Evolutionary conservation across 129 eudicot genomes (phyloP).

Genomic region (Apium graveolens): DNA sequence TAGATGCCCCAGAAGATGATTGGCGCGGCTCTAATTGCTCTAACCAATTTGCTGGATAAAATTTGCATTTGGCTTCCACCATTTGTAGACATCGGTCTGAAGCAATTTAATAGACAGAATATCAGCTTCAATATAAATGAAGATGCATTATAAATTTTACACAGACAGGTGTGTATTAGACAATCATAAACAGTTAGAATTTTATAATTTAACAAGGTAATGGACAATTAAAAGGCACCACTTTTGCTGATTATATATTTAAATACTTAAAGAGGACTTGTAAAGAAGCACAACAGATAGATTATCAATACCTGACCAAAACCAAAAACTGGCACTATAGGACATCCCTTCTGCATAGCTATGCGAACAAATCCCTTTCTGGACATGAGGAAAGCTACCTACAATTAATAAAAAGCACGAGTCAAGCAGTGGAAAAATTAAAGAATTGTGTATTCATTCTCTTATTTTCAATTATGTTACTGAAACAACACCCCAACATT

Average conservation of each 20-base stretch:
- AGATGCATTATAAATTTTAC: neutral
- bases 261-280: neutral
- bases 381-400: conserved; percentile 58
- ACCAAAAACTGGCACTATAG: conserved; percentile 85
- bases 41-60: conserved; percentile 44
- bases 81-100: conserved; percentile 72
- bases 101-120: conserved; percentile 9
- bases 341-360: conserved; percentile 73
- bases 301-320: conserved; percentile 74
- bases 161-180: neutral
- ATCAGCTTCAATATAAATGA: neutral
- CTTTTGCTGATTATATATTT: neutral
- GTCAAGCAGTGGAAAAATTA: neutral
- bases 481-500: neutral
- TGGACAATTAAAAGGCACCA: neutral
- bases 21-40: conserved; percentile 76
- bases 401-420: conserved; percentile 1
- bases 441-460: neutral
- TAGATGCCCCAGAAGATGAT: conserved; percentile 77
- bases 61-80: conserved; percentile 92
- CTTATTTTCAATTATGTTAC: too few relatives aligned
- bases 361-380: conserved; percentile 82
- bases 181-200: neutral
- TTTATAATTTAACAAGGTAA: neutral
- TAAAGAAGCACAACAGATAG: neutral